These are phyloP conservation scores for Pseudonitzschia multiseries DNA, from an alignment of 108 stramenopile genomes.

Conservation along the genomic window DNA sequence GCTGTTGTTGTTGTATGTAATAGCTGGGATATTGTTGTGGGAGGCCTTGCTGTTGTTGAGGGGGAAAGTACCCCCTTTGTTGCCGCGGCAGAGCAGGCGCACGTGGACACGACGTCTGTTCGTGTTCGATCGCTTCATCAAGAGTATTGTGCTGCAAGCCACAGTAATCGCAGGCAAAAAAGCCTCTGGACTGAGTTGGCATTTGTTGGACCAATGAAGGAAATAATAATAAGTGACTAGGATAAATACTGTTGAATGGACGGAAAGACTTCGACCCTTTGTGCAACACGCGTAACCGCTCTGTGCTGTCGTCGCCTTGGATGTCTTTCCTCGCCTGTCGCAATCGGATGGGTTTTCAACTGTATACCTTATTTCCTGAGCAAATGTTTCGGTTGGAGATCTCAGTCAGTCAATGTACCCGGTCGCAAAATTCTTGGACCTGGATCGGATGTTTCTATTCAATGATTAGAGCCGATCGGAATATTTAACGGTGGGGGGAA, in stretches of 20 bases:
- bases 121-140: slow-evolving; percentile 55
- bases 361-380: neutral
- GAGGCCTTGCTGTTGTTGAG: slow-evolving; percentile 4
- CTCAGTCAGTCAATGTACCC: neutral
- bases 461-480: neutral
- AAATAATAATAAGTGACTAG: neutral
- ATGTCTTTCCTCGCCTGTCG: neutral
- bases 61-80: neutral
- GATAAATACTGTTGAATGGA: neutral
- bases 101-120: slow-evolving; percentile 21
- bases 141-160: slow-evolving; percentile 30
- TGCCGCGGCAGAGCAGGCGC: slow-evolving; percentile 1
- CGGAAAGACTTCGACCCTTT: neutral
- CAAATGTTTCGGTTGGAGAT: neutral
- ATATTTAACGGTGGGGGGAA: neutral
- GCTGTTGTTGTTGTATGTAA: slow-evolving; percentile 4
- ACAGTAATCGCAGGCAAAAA: slow-evolving; percentile 55
- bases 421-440: neutral
- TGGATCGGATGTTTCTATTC: neutral
- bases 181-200: slow-evolving; percentile 51
- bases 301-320: neutral
- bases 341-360: neutral
- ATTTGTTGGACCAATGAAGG: slow-evolving; percentile 11
- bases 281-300: neutral
- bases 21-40: slow-evolving; percentile 3